A percentile compares a stretch with the other conserved stretches of the same genome.
These are phyloP conservation scores for Trametopsis cervina DNA, from an alignment of 768 basidiomycete genomes.

Conservation along the genomic window DNA sequence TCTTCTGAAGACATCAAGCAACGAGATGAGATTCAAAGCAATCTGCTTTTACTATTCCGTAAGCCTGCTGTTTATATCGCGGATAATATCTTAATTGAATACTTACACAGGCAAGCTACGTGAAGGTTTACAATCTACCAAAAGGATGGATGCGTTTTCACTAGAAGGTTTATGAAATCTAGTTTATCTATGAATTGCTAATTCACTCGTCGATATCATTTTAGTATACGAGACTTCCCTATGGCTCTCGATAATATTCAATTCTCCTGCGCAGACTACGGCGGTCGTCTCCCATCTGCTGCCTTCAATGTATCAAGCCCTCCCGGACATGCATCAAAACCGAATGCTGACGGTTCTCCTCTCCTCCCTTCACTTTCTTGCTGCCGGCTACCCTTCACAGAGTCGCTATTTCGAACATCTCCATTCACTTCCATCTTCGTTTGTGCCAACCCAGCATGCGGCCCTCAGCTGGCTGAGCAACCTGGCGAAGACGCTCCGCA, in stretches of 20 bases:
- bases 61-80: conserved; percentile 23
- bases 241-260: conserved; percentile 56
- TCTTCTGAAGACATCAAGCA: conserved; percentile 14
- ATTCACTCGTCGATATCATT: not conserved
- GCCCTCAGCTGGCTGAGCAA: conserved; percentile 44
- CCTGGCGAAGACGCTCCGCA: conserved; percentile 46
- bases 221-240: conserved; percentile 73
- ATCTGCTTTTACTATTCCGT: conserved; percentile 71
- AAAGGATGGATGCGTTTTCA: conserved; percentile 53
- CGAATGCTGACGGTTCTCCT: conserved; percentile 33
- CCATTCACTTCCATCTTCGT: conserved; percentile 31
- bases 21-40: conserved; percentile 51
- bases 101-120: conserved; percentile 59
- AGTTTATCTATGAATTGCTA: not conserved
- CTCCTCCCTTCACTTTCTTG: conserved; percentile 52
- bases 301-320: conserved; percentile 36
- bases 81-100: not conserved
- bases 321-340: conserved; percentile 18
- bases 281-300: conserved; percentile 57
- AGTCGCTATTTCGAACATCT: conserved; percentile 42
- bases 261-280: conserved; percentile 51
- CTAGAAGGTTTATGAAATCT: conserved; percentile 47
- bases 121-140: conserved; percentile 62
- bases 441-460: conserved; percentile 31
- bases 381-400: conserved; percentile 60